phyloP scores from a whole-genome alignment of 1,284 basidiomycete genomes.

The Pseudozyma hubeiensis region DNA sequence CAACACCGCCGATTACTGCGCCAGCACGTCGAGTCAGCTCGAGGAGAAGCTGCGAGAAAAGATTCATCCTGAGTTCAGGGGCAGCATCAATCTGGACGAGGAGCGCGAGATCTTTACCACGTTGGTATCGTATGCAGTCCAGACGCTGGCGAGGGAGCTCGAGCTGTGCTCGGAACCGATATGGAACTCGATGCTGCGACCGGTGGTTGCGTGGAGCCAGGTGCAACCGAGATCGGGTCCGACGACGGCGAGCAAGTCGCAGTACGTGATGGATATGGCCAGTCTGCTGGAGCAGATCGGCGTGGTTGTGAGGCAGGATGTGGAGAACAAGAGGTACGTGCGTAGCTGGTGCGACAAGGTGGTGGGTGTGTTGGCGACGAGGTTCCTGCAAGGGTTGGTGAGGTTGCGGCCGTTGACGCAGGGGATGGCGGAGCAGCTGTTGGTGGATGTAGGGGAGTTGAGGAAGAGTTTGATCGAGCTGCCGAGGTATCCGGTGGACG shows the following conservation, averaged over 20 bases:
- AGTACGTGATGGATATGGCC: slow-evolving; percentile 62
- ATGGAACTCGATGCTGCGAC: slow-evolving; percentile 63
- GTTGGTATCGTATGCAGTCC: slow-evolving; percentile 55
- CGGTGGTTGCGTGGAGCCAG: slow-evolving; percentile 55
- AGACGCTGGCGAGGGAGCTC: slow-evolving; percentile 54
- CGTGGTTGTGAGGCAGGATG: slow-evolving; percentile 63
- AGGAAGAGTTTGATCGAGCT: slow-evolving; percentile 54
- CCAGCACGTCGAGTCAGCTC: slow-evolving; percentile 88
- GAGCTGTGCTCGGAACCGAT: slow-evolving; percentile 58
- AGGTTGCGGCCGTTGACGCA: slow-evolving; percentile 56
- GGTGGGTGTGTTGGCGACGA: slow-evolving; percentile 43
- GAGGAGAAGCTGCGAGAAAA: slow-evolving; percentile 90
- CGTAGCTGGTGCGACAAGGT: slow-evolving; percentile 66
- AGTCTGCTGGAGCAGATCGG: slow-evolving; percentile 61
- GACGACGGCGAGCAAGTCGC: slow-evolving; percentile 27
- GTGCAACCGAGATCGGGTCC: slow-evolving; percentile 17
- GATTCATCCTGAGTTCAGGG: slow-evolving; percentile 78
- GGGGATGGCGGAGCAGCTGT: slow-evolving; percentile 55
- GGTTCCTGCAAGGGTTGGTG: slow-evolving; percentile 56
- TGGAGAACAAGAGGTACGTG: slow-evolving; percentile 66
- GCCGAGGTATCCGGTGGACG: slow-evolving; percentile 56
- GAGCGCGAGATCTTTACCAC: slow-evolving; percentile 83
- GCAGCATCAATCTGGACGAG: slow-evolving; percentile 82
- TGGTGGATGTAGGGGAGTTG: slow-evolving; percentile 53
- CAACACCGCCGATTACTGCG: slow-evolving; percentile 98